phyloP scores from a whole-genome alignment of 225 moss, liverwort and hornwort species.

The Polytrichum commune region DNA sequence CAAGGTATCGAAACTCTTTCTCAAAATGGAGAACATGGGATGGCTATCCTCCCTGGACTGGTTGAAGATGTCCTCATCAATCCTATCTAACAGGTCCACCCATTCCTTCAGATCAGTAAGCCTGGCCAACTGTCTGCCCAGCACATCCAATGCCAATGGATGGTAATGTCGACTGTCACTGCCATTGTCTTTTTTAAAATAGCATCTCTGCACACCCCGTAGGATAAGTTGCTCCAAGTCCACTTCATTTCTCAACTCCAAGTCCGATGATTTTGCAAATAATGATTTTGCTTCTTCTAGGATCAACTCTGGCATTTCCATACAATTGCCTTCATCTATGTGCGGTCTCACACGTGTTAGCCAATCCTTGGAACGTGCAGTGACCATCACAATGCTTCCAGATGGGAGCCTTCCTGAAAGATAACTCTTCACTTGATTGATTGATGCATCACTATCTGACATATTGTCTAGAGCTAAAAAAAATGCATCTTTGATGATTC shows the following conservation, averaged over 20 bases:
- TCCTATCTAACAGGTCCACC: neutral
- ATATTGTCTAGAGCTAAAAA: constrained; percentile 8
- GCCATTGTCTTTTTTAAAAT: no score
- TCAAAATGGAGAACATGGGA: constrained; percentile 2
- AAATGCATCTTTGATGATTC: neutral
- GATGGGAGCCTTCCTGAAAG: neutral
- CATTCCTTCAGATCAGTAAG: neutral
- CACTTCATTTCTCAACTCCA: no score
- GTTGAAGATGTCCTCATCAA: neutral
- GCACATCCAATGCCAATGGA: constrained; percentile 7
- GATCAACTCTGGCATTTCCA: constrained; percentile 9
- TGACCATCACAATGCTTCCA: constrained; percentile 5
- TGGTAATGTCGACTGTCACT: neutral
- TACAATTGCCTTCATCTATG: neutral
- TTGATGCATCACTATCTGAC: no score
- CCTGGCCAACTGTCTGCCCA: neutral
- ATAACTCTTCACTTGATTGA: neutral
- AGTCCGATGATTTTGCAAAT: no score
- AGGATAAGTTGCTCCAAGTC: no score
- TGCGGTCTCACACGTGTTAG: no score
- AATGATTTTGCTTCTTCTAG: neutral
- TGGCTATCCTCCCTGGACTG: neutral
- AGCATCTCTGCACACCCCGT: no score
- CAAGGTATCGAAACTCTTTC: neutral
- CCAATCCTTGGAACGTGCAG: neutral